Percentiles rank a stretch among this genome's conserved stretches.
phyloP scores from a whole-genome alignment of 2,329 filamentous ascomycete genomes.

The Trichoderma citrinoviride region DNA sequence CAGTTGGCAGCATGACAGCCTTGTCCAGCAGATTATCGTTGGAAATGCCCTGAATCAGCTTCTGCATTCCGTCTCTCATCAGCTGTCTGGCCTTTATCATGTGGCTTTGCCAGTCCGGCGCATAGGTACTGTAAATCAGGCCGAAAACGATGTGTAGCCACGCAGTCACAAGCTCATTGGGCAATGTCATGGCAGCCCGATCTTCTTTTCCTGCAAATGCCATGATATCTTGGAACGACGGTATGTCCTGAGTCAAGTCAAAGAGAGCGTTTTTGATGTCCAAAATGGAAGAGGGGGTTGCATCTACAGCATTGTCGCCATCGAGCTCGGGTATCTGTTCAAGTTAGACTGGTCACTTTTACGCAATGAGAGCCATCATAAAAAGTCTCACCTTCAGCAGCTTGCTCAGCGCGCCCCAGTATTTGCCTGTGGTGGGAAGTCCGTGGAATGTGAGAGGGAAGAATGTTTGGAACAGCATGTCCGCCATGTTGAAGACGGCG shows the following conservation, averaged over 20 bases:
- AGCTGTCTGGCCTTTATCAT: conserved; percentile 33
- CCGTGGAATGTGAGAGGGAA: conserved; percentile 38
- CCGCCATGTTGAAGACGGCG: conserved; percentile 42
- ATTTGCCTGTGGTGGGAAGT: conserved; percentile 41
- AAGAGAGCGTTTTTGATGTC: conserved; percentile 24
- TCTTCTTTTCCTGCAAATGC: conserved; percentile 31
- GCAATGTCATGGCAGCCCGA: conserved; percentile 34
- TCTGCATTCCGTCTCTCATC: conserved; percentile 37
- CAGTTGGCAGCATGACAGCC: conserved; percentile 42
- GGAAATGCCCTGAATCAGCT: conserved; percentile 37
- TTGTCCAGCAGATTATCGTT: conserved; percentile 35
- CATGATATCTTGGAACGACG: conserved; percentile 33
- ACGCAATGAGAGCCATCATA: neutral
- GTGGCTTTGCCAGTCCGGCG: conserved; percentile 32
- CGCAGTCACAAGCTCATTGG: conserved; percentile 38
- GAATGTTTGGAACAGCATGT: conserved; percentile 43
- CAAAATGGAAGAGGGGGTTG: conserved; percentile 5
- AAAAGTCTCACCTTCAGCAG: conserved; percentile 32
- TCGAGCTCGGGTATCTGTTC: conserved; percentile 23
- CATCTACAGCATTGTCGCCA: neutral
- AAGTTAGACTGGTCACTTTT: neutral
- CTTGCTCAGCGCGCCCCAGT: conserved; percentile 43
- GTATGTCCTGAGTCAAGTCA: conserved; percentile 29
- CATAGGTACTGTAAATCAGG: conserved; percentile 28
- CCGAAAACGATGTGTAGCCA: conserved; percentile 45